Conservation (phyloP, 225 moss, liverwort and hornwort species). For the Anthoceros angustus region DNA sequence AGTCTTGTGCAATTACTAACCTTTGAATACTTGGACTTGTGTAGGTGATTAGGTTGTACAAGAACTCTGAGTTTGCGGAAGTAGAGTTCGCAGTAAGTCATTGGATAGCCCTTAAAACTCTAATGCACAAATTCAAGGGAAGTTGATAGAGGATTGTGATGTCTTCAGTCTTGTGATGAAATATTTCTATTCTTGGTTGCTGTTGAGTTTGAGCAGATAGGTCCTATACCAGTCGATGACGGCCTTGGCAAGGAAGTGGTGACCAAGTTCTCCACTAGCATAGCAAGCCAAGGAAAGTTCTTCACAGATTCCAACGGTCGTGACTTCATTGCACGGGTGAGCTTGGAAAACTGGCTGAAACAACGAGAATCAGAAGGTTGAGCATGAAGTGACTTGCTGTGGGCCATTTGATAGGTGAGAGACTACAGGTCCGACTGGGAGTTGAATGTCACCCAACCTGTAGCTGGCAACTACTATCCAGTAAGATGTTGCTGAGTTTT, state of each 20-base stretch:
- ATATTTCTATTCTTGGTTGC: not conserved
- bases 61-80: conserved; percentile 65
- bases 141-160: not conserved
- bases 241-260: conserved; percentile 79
- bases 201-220: conserved; percentile 33
- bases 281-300: conserved; percentile 48
- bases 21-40: conserved; percentile 8
- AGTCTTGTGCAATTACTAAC: conserved; percentile 10
- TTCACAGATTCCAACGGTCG: conserved; percentile 90
- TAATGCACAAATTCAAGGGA: not conserved
- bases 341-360: conserved; percentile 7
- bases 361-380: not conserved
- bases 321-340: conserved; percentile 79
- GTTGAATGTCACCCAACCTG: conserved; percentile 59
- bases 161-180: not conserved
- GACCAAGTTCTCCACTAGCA: conserved; percentile 52
- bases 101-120: not conserved
- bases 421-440: conserved; percentile 76
- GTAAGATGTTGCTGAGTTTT: conserved; percentile 27
- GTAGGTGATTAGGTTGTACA: conserved; percentile 76
- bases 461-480: conserved; percentile 98
- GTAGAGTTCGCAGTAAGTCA: conserved; percentile 61
- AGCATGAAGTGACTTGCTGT: not conserved
- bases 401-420: conserved; percentile 33
- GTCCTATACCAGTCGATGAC: conserved; percentile 79